Conservation (phyloP, 768 basidiomycete species). For the Russula griseocarnosa region DNA sequence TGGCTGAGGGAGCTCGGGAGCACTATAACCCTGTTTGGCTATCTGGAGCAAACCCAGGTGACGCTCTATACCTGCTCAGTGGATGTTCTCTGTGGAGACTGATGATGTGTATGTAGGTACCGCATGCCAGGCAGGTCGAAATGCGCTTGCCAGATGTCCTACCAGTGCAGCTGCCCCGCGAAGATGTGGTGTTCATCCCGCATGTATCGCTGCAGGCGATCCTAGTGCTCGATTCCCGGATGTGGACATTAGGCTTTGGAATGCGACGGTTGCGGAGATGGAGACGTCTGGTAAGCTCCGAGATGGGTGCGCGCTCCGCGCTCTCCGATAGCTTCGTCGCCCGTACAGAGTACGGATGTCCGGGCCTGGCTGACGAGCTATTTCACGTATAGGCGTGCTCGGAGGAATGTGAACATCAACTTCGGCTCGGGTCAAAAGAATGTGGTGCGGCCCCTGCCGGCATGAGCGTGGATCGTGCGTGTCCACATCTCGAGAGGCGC, state of each 20-base stretch:
- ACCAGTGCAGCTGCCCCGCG: conserved; percentile 14
- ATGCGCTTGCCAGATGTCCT: conserved; percentile 4
- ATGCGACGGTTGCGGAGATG: conserved; percentile 28
- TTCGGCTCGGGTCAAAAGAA: neutral
- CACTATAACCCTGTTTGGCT: conserved; percentile 26
- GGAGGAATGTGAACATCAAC: neutral
- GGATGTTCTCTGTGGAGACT: conserved; percentile 2
- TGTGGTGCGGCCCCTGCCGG: conserved; percentile 4
- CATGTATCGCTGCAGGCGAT: conserved; percentile 27
- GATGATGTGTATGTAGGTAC: neutral
- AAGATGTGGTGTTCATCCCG: conserved; percentile 11
- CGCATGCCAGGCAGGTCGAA: conserved; percentile 13
- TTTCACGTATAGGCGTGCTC: conserved; percentile 7
- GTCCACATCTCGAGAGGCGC: neutral
- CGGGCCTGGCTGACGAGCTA: conserved; percentile 4
- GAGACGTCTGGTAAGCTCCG: conserved; percentile 22
- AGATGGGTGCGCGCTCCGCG: neutral
- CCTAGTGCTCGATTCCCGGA: conserved; percentile 27
- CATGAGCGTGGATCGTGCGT: conserved; percentile 16
- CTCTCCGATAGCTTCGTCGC: neutral
- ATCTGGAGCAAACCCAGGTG: conserved; percentile 24
- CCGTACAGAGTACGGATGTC: neutral
- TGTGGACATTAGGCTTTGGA: conserved; percentile 25
- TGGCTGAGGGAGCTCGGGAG: conserved; percentile 25
- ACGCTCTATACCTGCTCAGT: neutral